phyloP scores from a whole-genome alignment of 2,329 filamentous ascomycete genomes.

The Fusarium neocosmosporiellum region DNA sequence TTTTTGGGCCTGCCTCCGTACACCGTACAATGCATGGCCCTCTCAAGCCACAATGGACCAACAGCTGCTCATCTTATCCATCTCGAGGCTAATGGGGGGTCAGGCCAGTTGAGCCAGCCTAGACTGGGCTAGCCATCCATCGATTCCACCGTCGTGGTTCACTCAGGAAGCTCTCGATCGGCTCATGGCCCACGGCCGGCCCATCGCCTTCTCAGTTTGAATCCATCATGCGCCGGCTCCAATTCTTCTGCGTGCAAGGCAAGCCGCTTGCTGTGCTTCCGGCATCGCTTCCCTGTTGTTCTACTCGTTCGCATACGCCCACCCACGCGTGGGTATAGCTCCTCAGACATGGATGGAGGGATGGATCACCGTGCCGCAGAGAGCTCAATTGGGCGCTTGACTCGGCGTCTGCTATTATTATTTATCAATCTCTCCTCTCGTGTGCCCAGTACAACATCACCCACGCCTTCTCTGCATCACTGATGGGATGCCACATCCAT shows the following conservation, averaged over 20 bases:
- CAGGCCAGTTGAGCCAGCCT: neutral
- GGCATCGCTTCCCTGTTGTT: constrained; percentile 10
- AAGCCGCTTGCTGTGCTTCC: neutral
- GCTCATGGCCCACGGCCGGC: constrained; percentile 2
- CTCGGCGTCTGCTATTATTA: constrained; percentile 14
- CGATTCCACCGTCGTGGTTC: constrained; percentile 27
- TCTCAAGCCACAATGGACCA: constrained; percentile 32
- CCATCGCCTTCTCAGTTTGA: neutral
- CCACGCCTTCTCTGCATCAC: neutral
- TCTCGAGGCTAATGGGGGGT: constrained; percentile 1
- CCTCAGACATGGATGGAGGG: neutral
- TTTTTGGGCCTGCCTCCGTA: no score
- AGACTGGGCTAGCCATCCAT: neutral
- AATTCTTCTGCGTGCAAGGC: constrained; percentile 2
- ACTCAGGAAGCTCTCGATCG: constrained; percentile 5
- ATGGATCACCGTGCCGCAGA: neutral
- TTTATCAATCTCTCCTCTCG: constrained; percentile 6
- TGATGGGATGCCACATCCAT: constrained; percentile 1
- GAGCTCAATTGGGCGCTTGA: constrained; percentile 2
- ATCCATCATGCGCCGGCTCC: constrained; percentile 11
- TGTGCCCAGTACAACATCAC: constrained; percentile 9
- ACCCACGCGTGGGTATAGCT: neutral
- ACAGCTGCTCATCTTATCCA: constrained; percentile 25
- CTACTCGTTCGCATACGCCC: neutral
- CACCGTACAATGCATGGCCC: constrained; percentile 19